Conservation (phyloP, 2,329 filamentous ascomycete species). For the Podosphaera fusca region DNA sequence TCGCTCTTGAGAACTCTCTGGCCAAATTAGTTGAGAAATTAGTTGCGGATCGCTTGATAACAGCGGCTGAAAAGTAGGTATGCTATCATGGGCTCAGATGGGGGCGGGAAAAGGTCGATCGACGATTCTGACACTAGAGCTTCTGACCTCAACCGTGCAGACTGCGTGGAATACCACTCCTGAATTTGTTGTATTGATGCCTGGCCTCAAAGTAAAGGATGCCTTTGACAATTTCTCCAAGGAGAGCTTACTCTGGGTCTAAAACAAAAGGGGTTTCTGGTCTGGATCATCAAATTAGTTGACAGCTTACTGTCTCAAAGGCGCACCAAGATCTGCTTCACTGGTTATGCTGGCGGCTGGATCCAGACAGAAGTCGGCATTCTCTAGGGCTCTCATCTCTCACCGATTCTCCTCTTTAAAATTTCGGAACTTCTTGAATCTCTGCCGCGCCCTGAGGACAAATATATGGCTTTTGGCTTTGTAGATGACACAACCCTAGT, state of each 20-base stretch:
- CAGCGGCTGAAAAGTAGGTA: background rate
- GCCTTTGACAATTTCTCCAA: background rate
- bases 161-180: background rate
- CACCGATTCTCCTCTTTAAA: background rate
- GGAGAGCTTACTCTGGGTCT: background rate
- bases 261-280: background rate
- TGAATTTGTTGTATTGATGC: background rate
- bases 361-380: background rate
- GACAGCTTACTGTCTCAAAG: background rate
- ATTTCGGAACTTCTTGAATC: background rate
- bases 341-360: background rate
- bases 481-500: background rate
- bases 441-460: background rate
- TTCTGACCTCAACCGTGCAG: background rate
- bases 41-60: background rate
- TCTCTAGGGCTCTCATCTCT: background rate
- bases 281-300: background rate
- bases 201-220: background rate
- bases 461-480: background rate
- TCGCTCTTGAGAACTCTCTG: background rate
- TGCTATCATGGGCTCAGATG: background rate
- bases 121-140: background rate
- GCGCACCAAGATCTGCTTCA: background rate
- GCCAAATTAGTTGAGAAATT: slow-evolving; percentile 1
- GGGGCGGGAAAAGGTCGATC: background rate